Evolutionary conservation across 768 basidiomycete species (phyloP).

Genomic region (Rhizopogon vinicolor): DNA sequence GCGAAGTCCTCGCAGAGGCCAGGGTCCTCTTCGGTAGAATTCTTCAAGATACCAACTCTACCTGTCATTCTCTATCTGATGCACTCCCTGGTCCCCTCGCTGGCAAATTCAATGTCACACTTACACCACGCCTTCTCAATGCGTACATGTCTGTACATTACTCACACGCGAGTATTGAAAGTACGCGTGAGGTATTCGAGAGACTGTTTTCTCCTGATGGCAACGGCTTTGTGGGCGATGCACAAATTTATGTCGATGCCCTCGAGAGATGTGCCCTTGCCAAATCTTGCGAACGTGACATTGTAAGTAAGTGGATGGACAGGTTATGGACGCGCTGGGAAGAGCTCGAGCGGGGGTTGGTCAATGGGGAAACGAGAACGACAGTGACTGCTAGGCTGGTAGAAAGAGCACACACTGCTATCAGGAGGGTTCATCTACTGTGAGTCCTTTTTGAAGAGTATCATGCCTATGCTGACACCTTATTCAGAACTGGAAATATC

Average conservation of each 20-base stretch:
- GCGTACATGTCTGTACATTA: slow-evolving; percentile 81
- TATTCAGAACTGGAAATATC: slow-evolving; percentile 41
- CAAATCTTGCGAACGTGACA: slow-evolving; percentile 37
- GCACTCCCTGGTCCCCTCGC: slow-evolving; percentile 7
- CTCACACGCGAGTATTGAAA: slow-evolving; percentile 47
- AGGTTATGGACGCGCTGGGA: slow-evolving; percentile 68
- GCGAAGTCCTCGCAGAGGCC: slow-evolving; percentile 71
- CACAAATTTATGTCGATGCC: slow-evolving; percentile 57
- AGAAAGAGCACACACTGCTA: slow-evolving; percentile 65
- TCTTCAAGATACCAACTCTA: slow-evolving; percentile 33
- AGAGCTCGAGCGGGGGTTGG: slow-evolving; percentile 36
- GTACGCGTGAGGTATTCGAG: slow-evolving; percentile 45
- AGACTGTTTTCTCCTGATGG: slow-evolving; percentile 31
- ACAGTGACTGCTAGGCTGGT: slow-evolving; percentile 40
- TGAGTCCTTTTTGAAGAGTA: slow-evolving; percentile 36
- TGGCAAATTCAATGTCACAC: slow-evolving; percentile 53
- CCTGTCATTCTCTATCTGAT: not conserved
- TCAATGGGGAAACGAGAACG: slow-evolving; percentile 18
- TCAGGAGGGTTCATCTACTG: slow-evolving; percentile 62
- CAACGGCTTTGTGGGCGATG: slow-evolving; percentile 38
- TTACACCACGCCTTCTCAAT: slow-evolving; percentile 65
- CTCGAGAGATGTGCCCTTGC: slow-evolving; percentile 59
- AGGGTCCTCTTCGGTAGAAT: slow-evolving; percentile 61
- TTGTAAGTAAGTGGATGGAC: slow-evolving; percentile 49
- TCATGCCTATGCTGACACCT: not conserved